Evolutionary conservation across 2,329 filamentous ascomycete genomes (phyloP), one percentile per base, ranked within the genome.

Genomic region (Scolecobasidium constrictum): DNA sequence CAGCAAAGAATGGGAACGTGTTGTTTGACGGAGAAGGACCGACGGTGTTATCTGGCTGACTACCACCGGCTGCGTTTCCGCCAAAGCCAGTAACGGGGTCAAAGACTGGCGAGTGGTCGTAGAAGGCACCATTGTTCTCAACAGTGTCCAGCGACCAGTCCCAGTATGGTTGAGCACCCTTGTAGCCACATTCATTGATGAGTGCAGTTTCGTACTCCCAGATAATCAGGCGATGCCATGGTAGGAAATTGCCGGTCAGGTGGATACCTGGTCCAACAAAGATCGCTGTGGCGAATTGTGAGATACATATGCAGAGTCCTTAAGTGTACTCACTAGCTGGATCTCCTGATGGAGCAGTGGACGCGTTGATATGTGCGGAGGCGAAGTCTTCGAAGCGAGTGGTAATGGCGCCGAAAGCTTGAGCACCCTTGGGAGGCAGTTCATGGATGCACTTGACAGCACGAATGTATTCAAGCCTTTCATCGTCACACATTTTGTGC

Each of bases 161-260:
- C 40, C 40, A 43, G n/a, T 43, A 43, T 2, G 65, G 65, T 37
- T 63, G 59, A 34, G 56, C 57, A 39, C 62, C 64, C 6, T 49
- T 57, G 44, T 66, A 68, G 26, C 61, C 62, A 42, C 65, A 68
- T 45, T 67, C 64, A 9, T 61, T 53, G 3, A 53, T 55, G 2
- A 68, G 54, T 1, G 61, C 60, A 39, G 62, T 52, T 41, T 68
- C 65, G 47, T 65, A 67, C 1, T 56, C 50, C 55, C 66, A 60
- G 5, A 56, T 59, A 46, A 60, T 65, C 49, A 65, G 64, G 3
- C 64, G 56, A 21, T 5, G 3, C 23, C 6, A 17, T 13, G 31
- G 49, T 37, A 48, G 46, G 13, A 41, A 35, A 5, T 21, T 26
- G 20, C 40, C 34, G 15, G 36, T 43, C 6, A 38, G 26, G 40